A percentile compares a stretch with the other conserved stretches of the same genome.
Conservation (phyloP, 2,329 filamentous ascomycete species). For the Ophiostoma angusticollis region DNA sequence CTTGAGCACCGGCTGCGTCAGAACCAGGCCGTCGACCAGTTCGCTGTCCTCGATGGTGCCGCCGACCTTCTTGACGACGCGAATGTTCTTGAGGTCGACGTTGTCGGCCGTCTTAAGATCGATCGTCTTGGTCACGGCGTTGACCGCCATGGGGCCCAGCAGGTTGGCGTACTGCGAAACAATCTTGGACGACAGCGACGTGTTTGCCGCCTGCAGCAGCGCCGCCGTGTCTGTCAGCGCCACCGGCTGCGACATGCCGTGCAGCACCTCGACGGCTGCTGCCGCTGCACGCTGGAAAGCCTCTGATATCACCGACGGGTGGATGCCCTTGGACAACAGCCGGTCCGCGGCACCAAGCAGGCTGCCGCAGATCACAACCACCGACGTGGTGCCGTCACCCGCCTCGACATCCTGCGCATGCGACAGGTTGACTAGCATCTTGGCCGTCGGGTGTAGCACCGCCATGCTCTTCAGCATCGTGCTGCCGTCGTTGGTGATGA, state of each 20-base stretch:
- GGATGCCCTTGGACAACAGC: constrained; percentile 82
- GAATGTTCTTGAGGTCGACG: constrained; percentile 90
- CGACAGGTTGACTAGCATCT: constrained; percentile 96
- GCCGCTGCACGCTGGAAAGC: constrained; percentile 90
- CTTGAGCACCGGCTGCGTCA: constrained; percentile 89
- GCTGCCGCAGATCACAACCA: constrained; percentile 94
- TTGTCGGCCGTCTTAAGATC: constrained; percentile 93
- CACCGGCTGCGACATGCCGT: constrained; percentile 93
- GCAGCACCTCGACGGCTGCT: constrained; percentile 76
- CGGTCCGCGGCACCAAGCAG: constrained; percentile 87
- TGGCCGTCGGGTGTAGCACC: constrained; percentile 97
- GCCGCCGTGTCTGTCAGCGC: constrained; percentile 76
- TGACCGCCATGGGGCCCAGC: constrained; percentile 94
- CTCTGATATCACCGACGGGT: constrained; percentile 95
- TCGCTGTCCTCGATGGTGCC: constrained; percentile 98
- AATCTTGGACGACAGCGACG: constrained; percentile 95
- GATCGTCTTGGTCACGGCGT: constrained; percentile 90
- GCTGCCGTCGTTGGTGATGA: constrained; percentile 99
- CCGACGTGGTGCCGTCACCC: constrained; percentile 94
- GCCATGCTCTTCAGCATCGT: constrained; percentile 99
- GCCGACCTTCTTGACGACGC: constrained; percentile 94
- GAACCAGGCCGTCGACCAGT: constrained; percentile 84
- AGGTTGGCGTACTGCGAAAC: constrained; percentile 94
- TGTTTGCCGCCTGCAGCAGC: constrained; percentile 91
- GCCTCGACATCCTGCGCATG: constrained; percentile 97